These are phyloP conservation scores for Echinosophora koreensis DNA, from an alignment of 306 rosid genomes.

Conservation along the genomic window DNA sequence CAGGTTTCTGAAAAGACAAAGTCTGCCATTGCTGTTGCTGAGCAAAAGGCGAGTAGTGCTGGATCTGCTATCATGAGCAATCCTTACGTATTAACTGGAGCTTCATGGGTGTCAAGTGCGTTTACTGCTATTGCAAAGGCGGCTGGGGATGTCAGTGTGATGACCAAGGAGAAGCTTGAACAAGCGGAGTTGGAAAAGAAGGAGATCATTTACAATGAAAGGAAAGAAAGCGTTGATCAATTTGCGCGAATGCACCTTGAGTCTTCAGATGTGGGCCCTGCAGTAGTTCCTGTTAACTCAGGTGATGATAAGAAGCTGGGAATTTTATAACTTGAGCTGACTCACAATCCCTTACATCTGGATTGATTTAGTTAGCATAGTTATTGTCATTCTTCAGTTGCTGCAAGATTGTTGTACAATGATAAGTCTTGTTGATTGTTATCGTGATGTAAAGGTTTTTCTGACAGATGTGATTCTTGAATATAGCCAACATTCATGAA, in stretches of 20 bases:
- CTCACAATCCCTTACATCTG: constrained; percentile 23
- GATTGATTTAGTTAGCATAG: constrained; percentile 35
- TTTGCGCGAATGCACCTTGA: constrained; percentile 40
- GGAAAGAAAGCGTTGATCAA: constrained; percentile 56
- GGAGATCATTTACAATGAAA: constrained; percentile 54
- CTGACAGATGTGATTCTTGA: constrained; percentile 27
- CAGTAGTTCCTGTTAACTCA: constrained; percentile 68
- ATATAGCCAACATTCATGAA: constrained; percentile 36
- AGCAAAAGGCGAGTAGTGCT: constrained; percentile 83
- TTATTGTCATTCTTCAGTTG: constrained; percentile 34
- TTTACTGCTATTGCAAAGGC: constrained; percentile 73
- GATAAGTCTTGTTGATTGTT: constrained; percentile 40
- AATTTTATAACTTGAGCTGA: constrained; percentile 45
- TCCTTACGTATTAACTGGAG: constrained; percentile 66
- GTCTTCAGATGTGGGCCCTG: constrained; percentile 48
- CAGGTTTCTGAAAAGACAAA: constrained; percentile 74
- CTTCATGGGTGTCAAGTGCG: constrained; percentile 78
- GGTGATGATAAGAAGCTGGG: constrained; percentile 52
- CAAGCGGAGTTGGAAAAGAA: constrained; percentile 71
- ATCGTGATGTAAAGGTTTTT: constrained; percentile 35
- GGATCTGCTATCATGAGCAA: constrained; percentile 79
- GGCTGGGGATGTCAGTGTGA: constrained; percentile 69
- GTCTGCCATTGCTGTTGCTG: constrained; percentile 76
- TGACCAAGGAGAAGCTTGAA: constrained; percentile 81
- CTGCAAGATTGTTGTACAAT: constrained; percentile 14